Base-by-base conservation (phyloP, 495 filamentous ascomycete species). In the Barbatosphaeria neglecta region DNA sequence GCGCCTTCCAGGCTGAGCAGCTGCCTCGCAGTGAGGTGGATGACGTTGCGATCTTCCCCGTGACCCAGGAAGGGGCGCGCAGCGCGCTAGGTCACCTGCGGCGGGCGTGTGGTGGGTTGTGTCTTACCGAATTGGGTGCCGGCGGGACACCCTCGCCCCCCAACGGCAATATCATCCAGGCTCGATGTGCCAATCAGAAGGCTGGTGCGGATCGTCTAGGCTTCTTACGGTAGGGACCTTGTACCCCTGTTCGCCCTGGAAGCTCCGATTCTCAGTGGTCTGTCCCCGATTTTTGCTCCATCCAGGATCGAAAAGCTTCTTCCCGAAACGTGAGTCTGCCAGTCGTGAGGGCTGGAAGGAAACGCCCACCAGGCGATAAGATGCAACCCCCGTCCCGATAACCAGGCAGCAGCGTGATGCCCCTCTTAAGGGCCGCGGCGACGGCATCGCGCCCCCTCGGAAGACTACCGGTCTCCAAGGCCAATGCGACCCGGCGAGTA, bases 391-490 rank as follows among this genome's bases (percentile, higher is more conserved):
- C 22, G 11, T 23, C 2, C 15, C 39, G 13, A 23, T 41, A 41
- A n/a, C 39, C 39, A 41, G 39, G 39, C 39, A 41, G 39, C 39
- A 41, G 39, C 39, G 39, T 15, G 20, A 41, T 41, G 39, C 39
- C 24, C 39, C 39, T 10, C 24, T 41, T 41, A 41, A 41, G 39
- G 39, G 39, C 19, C 11, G 39, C 39, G 17, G 22, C 38, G 38
- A 19, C 8, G 17, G 38, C 38, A 16, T 22, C 22, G 4, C 38
- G 38, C 22, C 17, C 38, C 20, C 22, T 41, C 9, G 20, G 39
- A 22, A 41, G 39, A 41, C 18, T 22, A 13, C 10, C 6, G 8
- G 38, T 18, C 18, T n/a, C n/a, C n/a, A n/a, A n/a, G n/a, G n/a
- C n/a, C n/a, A n/a, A n/a, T n/a, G n/a, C n/a, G n/a, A n/a, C n/a